Conservation (phyloP, 2,329 filamentous ascomycete species). For the Diaporthe eres region DNA sequence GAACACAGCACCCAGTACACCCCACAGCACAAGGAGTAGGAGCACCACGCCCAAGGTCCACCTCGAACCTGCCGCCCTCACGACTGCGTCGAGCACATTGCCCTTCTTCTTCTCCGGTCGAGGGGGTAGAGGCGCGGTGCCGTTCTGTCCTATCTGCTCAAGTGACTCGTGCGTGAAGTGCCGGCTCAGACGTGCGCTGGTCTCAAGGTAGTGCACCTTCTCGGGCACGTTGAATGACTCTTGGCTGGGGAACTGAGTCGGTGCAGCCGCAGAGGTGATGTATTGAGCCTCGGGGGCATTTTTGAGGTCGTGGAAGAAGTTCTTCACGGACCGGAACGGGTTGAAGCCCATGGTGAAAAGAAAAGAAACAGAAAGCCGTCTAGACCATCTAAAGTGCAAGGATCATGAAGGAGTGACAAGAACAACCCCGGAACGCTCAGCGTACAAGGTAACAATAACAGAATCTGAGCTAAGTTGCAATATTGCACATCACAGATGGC, state of each 20-base stretch:
- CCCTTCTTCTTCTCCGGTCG: conserved; percentile 31
- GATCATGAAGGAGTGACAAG: conserved; percentile 1
- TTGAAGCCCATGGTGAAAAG: conserved; percentile 30
- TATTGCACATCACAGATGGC: conserved; percentile 30
- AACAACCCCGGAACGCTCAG: conserved; percentile 34
- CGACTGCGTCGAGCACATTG: conserved; percentile 41
- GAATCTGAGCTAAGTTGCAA: background rate
- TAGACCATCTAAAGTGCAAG: conserved; percentile 6
- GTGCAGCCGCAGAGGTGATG: conserved; percentile 40
- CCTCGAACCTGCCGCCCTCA: conserved; percentile 43
- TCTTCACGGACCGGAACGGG: conserved; percentile 35
- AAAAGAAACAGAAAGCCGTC: background rate
- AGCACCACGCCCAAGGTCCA: conserved; percentile 50
- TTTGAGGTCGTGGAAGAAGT: conserved; percentile 41
- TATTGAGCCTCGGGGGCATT: conserved; percentile 44
- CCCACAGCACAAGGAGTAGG: conserved; percentile 49
- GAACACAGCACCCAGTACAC: conserved; percentile 49
- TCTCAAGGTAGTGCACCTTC: conserved; percentile 39
- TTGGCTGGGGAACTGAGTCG: conserved; percentile 42
- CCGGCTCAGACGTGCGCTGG: conserved; percentile 39
- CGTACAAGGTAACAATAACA: conserved; percentile 25
- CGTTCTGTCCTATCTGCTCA: conserved; percentile 12
- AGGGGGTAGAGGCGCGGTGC: background rate
- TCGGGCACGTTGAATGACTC: conserved; percentile 25
- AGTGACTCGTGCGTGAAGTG: conserved; percentile 37